Conservation (phyloP, 164 flowering plant genomes). For the Vitis riparia region DNA sequence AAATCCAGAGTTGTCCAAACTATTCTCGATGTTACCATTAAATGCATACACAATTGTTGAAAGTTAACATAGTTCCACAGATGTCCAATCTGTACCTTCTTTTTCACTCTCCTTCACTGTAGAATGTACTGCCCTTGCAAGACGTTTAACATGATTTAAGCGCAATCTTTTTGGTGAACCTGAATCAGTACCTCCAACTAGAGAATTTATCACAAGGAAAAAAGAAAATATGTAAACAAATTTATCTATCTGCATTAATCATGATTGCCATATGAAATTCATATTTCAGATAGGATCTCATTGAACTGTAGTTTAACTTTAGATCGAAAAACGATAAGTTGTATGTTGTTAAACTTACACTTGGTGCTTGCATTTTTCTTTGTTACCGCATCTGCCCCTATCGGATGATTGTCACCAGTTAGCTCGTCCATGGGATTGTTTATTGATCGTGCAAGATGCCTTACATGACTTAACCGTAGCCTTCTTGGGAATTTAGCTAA, state of each 20-base stretch:
- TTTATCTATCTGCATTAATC: not conserved
- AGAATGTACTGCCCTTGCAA: constrained; percentile 26
- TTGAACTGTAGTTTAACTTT: no score
- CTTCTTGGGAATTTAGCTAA: constrained; percentile 16
- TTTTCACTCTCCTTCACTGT: constrained; percentile 1
- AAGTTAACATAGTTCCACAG: no score
- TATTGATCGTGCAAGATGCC: constrained; percentile 35
- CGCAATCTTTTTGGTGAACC: constrained; percentile 20
- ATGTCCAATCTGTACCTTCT: constrained; percentile 6
- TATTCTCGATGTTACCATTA: no score
- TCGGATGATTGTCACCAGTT: constrained; percentile 3
- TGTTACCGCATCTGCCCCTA: not conserved
- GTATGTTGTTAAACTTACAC: constrained; percentile 9
- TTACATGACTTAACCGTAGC: constrained; percentile 30
- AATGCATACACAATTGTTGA: no score
- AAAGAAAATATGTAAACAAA: not conserved
- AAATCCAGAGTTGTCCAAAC: no score
- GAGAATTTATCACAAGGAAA: not conserved
- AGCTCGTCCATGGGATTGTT: constrained; percentile 1
- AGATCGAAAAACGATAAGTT: not conserved
- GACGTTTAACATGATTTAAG: constrained; percentile 24
- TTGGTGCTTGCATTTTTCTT: not conserved
- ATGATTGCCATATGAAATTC: not conserved
- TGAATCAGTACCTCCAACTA: constrained; percentile 9
- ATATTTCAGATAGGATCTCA: no score